Evolutionary conservation across 371 early-diverging fungal genomes (phyloP).

Genomic region (Rhizopus arrhizus): DNA sequence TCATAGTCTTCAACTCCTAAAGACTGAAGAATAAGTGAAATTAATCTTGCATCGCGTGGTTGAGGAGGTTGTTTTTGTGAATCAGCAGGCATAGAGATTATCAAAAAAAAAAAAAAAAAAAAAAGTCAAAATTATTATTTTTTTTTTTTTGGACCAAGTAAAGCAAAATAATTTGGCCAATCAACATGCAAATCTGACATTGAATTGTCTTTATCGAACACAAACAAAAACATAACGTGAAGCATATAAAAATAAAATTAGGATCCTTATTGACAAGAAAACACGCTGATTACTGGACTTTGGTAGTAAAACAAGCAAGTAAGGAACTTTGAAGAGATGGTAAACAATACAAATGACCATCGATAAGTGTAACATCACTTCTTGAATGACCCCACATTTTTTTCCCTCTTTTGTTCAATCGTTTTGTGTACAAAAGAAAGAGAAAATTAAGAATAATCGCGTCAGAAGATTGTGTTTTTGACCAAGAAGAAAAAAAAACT

Average conservation of each 20-base stretch:
- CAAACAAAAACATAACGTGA: no score
- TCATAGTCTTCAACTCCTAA: constrained; percentile 95
- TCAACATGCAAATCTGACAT: background rate
- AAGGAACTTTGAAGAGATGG: no score
- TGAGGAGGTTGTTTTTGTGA: constrained; percentile 29
- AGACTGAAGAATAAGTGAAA: constrained; percentile 90
- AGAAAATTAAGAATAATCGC: background rate
- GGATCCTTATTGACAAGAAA: no score
- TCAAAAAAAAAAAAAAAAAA: background rate
- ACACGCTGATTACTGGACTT: no score
- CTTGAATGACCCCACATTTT: no score
- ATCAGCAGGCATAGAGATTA: constrained; percentile 19
- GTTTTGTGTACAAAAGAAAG: background rate
- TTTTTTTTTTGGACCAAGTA: background rate
- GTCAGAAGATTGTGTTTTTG: constrained; percentile 26
- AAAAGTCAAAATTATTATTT: background rate
- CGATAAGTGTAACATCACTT: no score
- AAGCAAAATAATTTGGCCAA: background rate
- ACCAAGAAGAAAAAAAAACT: constrained; percentile 5
- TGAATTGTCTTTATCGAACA: background rate
- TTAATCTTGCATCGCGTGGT: constrained; percentile 91
- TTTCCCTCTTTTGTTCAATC: no score
- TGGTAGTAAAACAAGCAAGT: no score
- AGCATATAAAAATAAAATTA: no score
- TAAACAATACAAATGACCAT: no score